These are phyloP conservation scores for Pseudisothecium myosuroides DNA, from an alignment of 225 moss, liverwort and hornwort genomes.

Conservation along the genomic window DNA sequence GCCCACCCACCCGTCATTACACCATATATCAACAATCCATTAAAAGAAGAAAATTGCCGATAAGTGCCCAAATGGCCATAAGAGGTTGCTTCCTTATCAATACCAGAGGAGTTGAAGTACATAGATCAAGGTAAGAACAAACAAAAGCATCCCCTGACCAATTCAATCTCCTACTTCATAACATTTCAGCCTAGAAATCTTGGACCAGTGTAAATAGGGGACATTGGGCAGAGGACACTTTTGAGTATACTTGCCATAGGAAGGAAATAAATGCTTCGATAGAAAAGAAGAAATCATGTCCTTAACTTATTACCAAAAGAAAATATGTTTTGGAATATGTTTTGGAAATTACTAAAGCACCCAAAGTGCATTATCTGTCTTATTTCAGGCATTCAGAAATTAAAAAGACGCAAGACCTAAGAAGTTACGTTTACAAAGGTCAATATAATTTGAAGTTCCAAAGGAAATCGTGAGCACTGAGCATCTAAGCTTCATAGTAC, in stretches of 20 bases:
- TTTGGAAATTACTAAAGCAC: background rate
- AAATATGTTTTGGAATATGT: background rate
- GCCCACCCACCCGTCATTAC: background rate
- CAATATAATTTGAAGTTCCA: background rate
- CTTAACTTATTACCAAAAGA: background rate
- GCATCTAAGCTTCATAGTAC: background rate
- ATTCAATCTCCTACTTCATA: background rate
- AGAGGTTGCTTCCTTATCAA: background rate
- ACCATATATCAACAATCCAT: background rate
- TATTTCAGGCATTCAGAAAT: background rate
- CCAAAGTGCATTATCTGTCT: background rate
- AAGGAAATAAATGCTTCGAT: no score
- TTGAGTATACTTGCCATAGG: no score
- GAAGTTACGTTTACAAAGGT: background rate
- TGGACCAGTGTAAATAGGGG: background rate
- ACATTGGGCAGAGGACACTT: background rate
- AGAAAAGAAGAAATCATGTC: background rate
- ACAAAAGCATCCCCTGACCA: background rate
- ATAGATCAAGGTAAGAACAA: background rate
- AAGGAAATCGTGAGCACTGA: background rate
- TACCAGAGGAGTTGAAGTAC: no score
- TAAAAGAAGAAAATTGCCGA: background rate
- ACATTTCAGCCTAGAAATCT: background rate
- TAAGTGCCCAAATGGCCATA: background rate
- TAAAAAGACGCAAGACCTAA: no score